phyloP scores from a whole-genome alignment of 2,329 filamentous ascomycete genomes.

The Aspergillus fumigatus region DNA sequence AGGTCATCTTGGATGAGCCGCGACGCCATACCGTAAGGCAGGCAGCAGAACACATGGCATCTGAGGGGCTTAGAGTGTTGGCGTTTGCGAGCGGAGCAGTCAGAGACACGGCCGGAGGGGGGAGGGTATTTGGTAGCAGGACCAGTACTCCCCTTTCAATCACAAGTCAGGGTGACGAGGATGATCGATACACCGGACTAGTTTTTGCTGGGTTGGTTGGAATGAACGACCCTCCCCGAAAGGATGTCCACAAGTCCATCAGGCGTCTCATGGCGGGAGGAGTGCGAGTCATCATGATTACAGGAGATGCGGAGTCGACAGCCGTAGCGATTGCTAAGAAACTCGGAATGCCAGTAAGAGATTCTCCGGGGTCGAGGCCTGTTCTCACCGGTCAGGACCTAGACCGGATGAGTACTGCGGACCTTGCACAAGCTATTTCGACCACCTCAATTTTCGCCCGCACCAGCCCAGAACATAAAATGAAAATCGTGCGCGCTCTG shows the following conservation, averaged over 20 bases:
- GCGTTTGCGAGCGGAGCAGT: slow-evolving; percentile 85
- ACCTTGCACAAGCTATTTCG: slow-evolving; percentile 77
- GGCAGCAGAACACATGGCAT: slow-evolving; percentile 81
- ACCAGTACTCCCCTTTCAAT: slow-evolving; percentile 45
- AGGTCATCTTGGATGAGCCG: slow-evolving; percentile 75
- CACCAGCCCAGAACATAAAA: slow-evolving; percentile 94
- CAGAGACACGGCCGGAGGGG: slow-evolving; percentile 41
- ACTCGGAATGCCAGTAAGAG: slow-evolving; percentile 82
- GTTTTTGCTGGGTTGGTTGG: slow-evolving; percentile 90
- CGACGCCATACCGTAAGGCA: slow-evolving; percentile 69
- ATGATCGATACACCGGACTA: slow-evolving; percentile 76
- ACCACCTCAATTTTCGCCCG: slow-evolving; percentile 92
- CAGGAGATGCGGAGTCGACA: slow-evolving; percentile 91
- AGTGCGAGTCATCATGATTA: slow-evolving; percentile 98
- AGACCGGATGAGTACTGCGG: slow-evolving; percentile 83
- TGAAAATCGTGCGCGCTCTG: slow-evolving; percentile 90
- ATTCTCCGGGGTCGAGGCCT: slow-evolving; percentile 50
- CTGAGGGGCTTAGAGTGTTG: slow-evolving; percentile 82
- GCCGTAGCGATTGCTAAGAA: slow-evolving; percentile 90
- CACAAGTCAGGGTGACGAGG: slow-evolving; percentile 44
- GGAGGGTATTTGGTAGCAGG: slow-evolving; percentile 48
- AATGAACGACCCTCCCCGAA: slow-evolving; percentile 93
- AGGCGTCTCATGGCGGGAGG: slow-evolving; percentile 86
- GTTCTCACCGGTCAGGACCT: slow-evolving; percentile 87
- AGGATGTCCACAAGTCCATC: slow-evolving; percentile 85